Percentiles rank a stretch among this genome's conserved stretches.
These are phyloP conservation scores for Bipolaris gigantea DNA, from an alignment of 2,329 filamentous ascomycete species.

Conservation along the genomic window DNA sequence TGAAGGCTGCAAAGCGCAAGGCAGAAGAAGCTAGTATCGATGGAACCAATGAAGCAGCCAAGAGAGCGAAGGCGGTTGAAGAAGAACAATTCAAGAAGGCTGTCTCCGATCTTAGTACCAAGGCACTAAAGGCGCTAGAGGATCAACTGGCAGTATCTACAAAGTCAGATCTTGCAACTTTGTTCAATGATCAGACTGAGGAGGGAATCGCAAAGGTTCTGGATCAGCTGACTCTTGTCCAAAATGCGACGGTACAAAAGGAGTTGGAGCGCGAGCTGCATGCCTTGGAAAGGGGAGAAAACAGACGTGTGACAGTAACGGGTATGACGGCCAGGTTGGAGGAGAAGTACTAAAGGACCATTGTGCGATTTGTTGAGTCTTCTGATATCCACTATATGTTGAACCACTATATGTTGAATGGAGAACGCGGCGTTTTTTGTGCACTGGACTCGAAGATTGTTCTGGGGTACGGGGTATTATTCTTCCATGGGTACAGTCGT, in stretches of 20 bases:
- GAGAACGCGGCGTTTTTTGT: conserved; percentile 4
- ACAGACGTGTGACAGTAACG: conserved; percentile 22
- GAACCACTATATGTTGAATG: no score
- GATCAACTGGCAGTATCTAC: conserved; percentile 45
- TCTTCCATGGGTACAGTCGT: background rate
- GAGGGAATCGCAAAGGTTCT: conserved; percentile 36
- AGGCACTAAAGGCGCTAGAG: conserved; percentile 46
- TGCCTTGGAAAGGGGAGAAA: conserved; percentile 18
- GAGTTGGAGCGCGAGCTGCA: conserved; percentile 29
- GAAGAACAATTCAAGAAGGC: conserved; percentile 30
- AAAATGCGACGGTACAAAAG: conserved; percentile 32
- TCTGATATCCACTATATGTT: conserved; percentile 7
- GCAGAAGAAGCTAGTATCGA: conserved; percentile 37
- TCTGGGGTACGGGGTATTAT: background rate
- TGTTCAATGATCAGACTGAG: conserved; percentile 29
- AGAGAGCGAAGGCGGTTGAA: conserved; percentile 37
- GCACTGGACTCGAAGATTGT: background rate
- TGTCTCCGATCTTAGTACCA: conserved; percentile 36
- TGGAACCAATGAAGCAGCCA: conserved; percentile 36
- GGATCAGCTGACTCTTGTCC: conserved; percentile 38
- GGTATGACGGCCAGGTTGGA: conserved; percentile 42
- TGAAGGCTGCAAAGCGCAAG: conserved; percentile 44
- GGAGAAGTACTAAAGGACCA: conserved; percentile 29
- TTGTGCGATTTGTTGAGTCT: conserved; percentile 4
- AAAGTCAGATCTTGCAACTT: conserved; percentile 36